These are phyloP conservation scores for Macrophomina tecta DNA, from an alignment of 2,329 filamentous ascomycete species.

Conservation along the genomic window DNA sequence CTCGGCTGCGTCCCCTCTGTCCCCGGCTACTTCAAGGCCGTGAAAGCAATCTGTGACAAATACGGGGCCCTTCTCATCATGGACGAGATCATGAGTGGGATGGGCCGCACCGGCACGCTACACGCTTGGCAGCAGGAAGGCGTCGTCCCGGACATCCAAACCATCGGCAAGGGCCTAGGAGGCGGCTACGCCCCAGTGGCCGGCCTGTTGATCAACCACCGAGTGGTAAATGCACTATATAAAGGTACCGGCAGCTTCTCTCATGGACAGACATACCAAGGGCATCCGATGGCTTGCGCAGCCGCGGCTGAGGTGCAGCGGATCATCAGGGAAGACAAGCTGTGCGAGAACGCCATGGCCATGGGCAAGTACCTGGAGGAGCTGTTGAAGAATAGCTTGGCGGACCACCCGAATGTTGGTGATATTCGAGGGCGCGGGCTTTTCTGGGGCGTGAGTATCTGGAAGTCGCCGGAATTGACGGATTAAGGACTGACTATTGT, in stretches of 20 bases:
- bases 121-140: constrained; percentile 68
- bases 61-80: constrained; percentile 77
- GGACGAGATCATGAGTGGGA: constrained; percentile 78
- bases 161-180: constrained; percentile 70
- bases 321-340: constrained; percentile 62
- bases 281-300: constrained; percentile 64
- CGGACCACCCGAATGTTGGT: constrained; percentile 59
- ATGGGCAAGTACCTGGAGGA: constrained; percentile 60
- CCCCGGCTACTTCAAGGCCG: constrained; percentile 71
- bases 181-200: constrained; percentile 69
- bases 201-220: constrained; percentile 61
- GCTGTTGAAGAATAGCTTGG: constrained; percentile 53
- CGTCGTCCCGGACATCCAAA: constrained; percentile 68
- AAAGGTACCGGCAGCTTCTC: constrained; percentile 56
- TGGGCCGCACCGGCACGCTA: constrained; percentile 64
- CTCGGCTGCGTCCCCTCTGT: constrained; percentile 72
- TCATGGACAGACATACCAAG: constrained; percentile 66
- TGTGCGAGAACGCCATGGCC: constrained; percentile 63
- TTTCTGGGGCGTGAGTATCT: constrained; percentile 60
- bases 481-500: constrained; percentile 29
- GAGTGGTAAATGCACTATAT: constrained; percentile 58
- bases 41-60: constrained; percentile 71
- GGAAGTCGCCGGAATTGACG: not conserved
- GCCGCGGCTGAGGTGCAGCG: constrained; percentile 68
- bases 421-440: constrained; percentile 66